Evolutionary conservation across 176 grass and related monocot genomes (phyloP), one percentile per base, ranked within the genome.

Genomic region (Oryza australiensis): DNA sequence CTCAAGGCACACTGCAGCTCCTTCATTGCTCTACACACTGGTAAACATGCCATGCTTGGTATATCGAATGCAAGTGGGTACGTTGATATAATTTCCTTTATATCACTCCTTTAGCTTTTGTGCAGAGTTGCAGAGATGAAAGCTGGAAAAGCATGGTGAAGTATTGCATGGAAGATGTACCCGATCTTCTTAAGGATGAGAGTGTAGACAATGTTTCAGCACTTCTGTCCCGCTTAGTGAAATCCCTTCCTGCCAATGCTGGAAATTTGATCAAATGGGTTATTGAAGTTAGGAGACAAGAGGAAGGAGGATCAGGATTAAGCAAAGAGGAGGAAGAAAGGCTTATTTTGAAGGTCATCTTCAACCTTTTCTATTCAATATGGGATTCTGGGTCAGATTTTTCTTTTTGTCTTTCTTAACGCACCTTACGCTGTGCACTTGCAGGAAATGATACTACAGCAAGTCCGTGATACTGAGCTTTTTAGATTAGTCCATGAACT

Each of bases 221-320:
- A 64, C 80, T 98, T 81, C 15, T 98, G 14, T 93, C 75, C 40
- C 49, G 20, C 57, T 60, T 98, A 29, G 55, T 94, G 48, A 66
- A 70, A 65, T 82, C 86, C 38, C 81, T 98, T 80, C 95, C 95
- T 60, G 62, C 84, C 46, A 91, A 84, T 89, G 88, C 88, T 79
- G 90, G 76, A 83, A 77, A 89, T 91, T 90, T 98, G 33, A 86
- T 98, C 76, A 94, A 98, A 86, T 95, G 92, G 87, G 66, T 93
- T 67, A 76, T 91, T 67, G 95, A 98, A 91, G 88, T 93, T 72
- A 88, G 92, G 88, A 94, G 92, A 71, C 71, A 82, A 93, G 92
- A 97, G 81, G 94, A 94, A 80, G 84, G 77, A 43, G 74, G 42
- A 22, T 85, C 74, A 10, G 67, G 23, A 81, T 81, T 94, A 88